Base-by-base conservation (phyloP, 441 rosid genomes). In the Arabidopsis lyrata region DNA sequence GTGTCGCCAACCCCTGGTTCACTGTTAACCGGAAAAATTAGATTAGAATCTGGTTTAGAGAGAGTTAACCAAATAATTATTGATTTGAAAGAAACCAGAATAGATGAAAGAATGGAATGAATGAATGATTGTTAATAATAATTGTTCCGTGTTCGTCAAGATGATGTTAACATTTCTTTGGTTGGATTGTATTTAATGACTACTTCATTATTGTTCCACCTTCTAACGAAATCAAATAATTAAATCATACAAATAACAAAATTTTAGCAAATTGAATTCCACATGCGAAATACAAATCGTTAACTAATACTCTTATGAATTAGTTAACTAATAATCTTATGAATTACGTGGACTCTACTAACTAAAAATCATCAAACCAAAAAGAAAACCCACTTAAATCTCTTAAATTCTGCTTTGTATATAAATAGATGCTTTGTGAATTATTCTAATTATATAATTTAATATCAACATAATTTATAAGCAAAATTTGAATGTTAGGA, bases 1-100 rank as follows among this genome's bases (percentile, higher is more conserved):
- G 81, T 15, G 99, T 96, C n/a, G 99, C 99, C 72, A 96, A 76
- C 2, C 97, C 99, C 72, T 96, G 99, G 81, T 93, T 93, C 81
- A 91, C 98, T 96, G 92, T 77, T 63, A 58, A 77, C 52, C 56
- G 64, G 73, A 58, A 10, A 15, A 42, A 27, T 41, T 42, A 3
- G 34, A 35, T 59, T 45, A 66, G 59, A 66, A 53, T 24, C 39
- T 38, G 77, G 77, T 66, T 66, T 66, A 61, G 50, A 1, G 29
- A 1, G 4, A 18, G 35, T 72, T 29, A 71, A 35, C 50, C 42
- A 41, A 61, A 63, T 14, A n/a, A 42, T 16, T 42, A 14, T 24
- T 31, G 54, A 58, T 66, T 58, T 52, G 74, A 72, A 52, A 66
- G 77, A 16, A 72, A 77, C 74, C 70, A 8, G 53, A 72, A 77